phyloP scores from a whole-genome alignment of 2,329 filamentous ascomycete species.

The Penicillium fuscoglaucum region DNA sequence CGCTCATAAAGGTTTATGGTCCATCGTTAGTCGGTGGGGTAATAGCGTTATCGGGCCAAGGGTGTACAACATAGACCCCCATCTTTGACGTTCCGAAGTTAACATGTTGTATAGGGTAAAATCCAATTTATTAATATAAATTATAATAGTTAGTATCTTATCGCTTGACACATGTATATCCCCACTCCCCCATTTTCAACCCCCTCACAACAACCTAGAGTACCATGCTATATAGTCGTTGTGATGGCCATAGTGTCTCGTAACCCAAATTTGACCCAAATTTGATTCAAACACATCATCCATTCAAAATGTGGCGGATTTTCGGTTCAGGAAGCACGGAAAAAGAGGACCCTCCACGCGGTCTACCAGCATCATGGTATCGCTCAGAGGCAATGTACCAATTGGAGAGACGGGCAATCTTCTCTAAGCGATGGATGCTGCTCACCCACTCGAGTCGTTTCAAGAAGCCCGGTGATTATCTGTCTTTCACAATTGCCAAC shows the following conservation, averaged over 20 bases:
- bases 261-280: not conserved
- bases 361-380: constrained; percentile 30
- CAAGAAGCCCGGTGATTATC: constrained; percentile 24
- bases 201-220: not conserved
- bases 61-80: constrained; percentile 1
- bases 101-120: not conserved
- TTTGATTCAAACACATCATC: not conserved
- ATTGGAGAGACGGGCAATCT: constrained; percentile 29
- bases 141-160: not conserved
- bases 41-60: not conserved
- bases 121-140: not conserved
- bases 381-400: constrained; percentile 28
- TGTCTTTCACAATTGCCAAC: constrained; percentile 20
- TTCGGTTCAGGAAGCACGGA: not conserved
- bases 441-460: constrained; percentile 26
- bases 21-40: not conserved
- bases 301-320: constrained; percentile 17
- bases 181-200: constrained; percentile 1
- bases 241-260: no score
- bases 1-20: no score
- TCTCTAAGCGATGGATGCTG: constrained; percentile 29
- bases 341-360: constrained; percentile 12
- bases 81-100: constrained; percentile 8
- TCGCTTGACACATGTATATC: not conserved
- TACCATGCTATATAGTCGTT: not conserved